Evolutionary conservation across 2,329 filamentous ascomycete species (phyloP).

Genomic region (Furcasterigmium sp.): DNA sequence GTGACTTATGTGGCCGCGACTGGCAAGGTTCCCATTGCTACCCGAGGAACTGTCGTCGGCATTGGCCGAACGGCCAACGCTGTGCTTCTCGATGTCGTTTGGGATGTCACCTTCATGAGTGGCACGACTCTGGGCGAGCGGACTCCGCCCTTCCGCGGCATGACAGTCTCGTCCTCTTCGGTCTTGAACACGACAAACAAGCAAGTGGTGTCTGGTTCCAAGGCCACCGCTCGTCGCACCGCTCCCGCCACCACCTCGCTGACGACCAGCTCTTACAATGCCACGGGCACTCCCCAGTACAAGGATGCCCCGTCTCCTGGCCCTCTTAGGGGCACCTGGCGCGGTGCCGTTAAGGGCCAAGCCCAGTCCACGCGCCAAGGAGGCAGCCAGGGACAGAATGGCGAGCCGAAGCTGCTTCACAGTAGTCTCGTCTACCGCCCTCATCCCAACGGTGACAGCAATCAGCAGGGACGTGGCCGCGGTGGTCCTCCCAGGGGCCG

Average conservation of each 20-base stretch:
- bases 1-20: slow-evolving; percentile 90
- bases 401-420: slow-evolving; percentile 38
- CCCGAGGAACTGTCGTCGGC: slow-evolving; percentile 88
- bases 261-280: slow-evolving; percentile 48
- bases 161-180: slow-evolving; percentile 81
- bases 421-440: slow-evolving; percentile 49
- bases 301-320: slow-evolving; percentile 50
- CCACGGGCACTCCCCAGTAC: slow-evolving; percentile 57
- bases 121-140: slow-evolving; percentile 87
- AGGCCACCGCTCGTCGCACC: slow-evolving; percentile 49
- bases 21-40: slow-evolving; percentile 90
- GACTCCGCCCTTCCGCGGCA: slow-evolving; percentile 88
- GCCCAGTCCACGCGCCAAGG: not conserved
- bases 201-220: slow-evolving; percentile 70
- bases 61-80: slow-evolving; percentile 83
- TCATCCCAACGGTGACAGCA: slow-evolving; percentile 20
- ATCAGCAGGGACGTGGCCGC: slow-evolving; percentile 20
- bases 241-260: slow-evolving; percentile 41
- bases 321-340: slow-evolving; percentile 52
- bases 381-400: slow-evolving; percentile 28
- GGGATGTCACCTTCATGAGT: slow-evolving; percentile 95
- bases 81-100: slow-evolving; percentile 83
- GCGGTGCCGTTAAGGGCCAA: slow-evolving; percentile 46
- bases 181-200: slow-evolving; percentile 82
- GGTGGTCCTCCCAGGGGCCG: slow-evolving; percentile 13